Evolutionary conservation across 306 rosid genomes (phyloP).

Genomic region (Quercus parvula): DNA sequence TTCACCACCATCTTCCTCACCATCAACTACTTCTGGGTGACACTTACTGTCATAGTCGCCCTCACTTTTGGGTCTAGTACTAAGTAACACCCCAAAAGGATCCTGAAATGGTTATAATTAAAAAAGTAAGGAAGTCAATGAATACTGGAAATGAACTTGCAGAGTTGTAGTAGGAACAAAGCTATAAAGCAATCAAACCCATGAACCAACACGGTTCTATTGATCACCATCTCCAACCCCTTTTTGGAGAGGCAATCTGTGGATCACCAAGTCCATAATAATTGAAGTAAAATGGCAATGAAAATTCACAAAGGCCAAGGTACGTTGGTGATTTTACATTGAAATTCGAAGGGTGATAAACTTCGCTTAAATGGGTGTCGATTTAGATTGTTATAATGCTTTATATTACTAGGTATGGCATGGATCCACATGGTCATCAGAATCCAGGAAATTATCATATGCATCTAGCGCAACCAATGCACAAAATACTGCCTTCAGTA

Average conservation of each 20-base stretch:
- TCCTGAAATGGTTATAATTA: neutral
- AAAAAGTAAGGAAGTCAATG: neutral
- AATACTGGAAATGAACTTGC: too few species aligned
- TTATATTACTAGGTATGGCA: too few species aligned
- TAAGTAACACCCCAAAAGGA: neutral
- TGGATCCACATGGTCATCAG: too few species aligned
- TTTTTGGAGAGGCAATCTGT: neutral
- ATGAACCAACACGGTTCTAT: neutral
- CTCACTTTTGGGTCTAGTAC: neutral
- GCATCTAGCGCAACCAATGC: too few species aligned
- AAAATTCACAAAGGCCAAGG: neutral
- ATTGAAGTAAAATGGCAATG: neutral
- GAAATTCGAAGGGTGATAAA: neutral
- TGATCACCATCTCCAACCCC: neutral
- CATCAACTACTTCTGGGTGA: constrained; percentile 17
- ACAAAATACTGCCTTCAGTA: too few species aligned
- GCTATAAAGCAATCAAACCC: neutral
- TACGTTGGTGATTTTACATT: neutral
- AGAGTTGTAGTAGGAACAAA: too few species aligned
- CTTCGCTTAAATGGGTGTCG: neutral
- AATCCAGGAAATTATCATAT: too few species aligned
- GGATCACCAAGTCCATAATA: neutral
- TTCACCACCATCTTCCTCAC: constrained; percentile 23
- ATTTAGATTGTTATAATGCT: neutral
- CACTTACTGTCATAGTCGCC: neutral